A percentile compares a stretch with the other conserved stretches of the same genome.
phyloP scores from a whole-genome alignment of 345 rosid species.

The Excoecaria agallocha region DNA sequence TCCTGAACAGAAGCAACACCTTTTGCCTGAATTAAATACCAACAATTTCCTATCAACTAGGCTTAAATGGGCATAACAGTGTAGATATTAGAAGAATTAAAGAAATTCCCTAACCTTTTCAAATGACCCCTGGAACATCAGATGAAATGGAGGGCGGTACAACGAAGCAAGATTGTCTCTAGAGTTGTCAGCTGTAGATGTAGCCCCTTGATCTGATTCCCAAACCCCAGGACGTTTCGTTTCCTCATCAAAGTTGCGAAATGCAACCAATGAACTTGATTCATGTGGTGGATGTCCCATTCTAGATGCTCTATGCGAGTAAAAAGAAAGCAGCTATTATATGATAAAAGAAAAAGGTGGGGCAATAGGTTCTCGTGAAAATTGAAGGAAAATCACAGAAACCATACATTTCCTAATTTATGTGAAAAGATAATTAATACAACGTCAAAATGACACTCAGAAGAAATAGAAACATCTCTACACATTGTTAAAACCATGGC shows the following conservation, averaged over 20 bases:
- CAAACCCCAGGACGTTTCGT: conserved; percentile 79
- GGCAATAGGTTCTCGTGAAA: too few species aligned
- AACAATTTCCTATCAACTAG: conserved; percentile 7
- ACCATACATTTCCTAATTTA: not conserved
- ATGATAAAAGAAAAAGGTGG: too few species aligned
- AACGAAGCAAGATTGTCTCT: conserved; percentile 93
- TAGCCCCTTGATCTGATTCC: conserved; percentile 60
- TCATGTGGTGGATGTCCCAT: conserved; percentile 45
- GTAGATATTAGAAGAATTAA: not conserved
- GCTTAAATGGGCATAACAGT: conserved; percentile 10
- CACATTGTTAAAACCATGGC: not conserved
- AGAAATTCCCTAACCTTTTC: conserved; percentile 52
- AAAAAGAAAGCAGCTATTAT: conserved; percentile 4
- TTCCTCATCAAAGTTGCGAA: conserved; percentile 90
- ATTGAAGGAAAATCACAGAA: not conserved
- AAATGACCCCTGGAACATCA: conserved; percentile 86
- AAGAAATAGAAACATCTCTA: not conserved
- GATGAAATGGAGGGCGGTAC: conserved; percentile 87
- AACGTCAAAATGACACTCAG: not conserved
- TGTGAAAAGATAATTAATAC: not conserved
- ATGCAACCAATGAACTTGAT: conserved; percentile 66
- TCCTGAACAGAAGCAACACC: conserved; percentile 65
- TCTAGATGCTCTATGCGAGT: conserved; percentile 49
- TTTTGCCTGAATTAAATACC: conserved; percentile 60
- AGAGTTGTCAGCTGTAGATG: conserved; percentile 54